phyloP scores from a whole-genome alignment of 805 yeast genomes.

The Candida boleticola region DNA sequence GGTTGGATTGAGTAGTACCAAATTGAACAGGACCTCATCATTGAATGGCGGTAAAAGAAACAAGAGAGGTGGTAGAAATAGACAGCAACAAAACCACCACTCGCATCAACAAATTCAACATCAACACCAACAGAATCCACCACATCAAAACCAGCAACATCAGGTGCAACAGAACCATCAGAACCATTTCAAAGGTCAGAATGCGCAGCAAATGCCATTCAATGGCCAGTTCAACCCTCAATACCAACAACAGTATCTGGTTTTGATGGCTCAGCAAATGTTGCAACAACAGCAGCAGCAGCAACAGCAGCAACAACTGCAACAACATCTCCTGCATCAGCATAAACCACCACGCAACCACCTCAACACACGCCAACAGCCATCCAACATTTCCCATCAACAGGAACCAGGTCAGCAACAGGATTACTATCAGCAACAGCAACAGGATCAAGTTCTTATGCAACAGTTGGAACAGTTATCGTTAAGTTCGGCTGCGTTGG shows the following conservation, averaged over 20 bases:
- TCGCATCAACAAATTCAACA: constrained; percentile 4
- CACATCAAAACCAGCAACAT: constrained; percentile 6
- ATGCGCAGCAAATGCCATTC: background rate
- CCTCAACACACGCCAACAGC: background rate
- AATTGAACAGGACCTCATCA: constrained; percentile 27
- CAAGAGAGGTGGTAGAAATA: constrained; percentile 15
- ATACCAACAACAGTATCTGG: constrained; percentile 10
- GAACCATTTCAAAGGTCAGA: background rate
- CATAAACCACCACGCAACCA: background rate
- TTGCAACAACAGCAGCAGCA: constrained; percentile 11
- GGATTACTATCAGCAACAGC: constrained; percentile 8
- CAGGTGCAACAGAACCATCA: constrained; percentile 4
- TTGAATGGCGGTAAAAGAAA: constrained; percentile 20
- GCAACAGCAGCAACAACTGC: constrained; percentile 12
- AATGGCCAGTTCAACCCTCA: background rate
- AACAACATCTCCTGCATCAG: too few relatives aligned
- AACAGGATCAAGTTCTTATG: constrained; percentile 37
- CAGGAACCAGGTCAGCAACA: constrained; percentile 4
- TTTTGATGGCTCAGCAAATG: constrained; percentile 6
- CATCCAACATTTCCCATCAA: constrained; percentile 4
- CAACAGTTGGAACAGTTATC: constrained; percentile 47
- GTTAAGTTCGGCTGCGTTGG: constrained; percentile 46
- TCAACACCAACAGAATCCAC: background rate
- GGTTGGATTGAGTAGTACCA: constrained; percentile 61
- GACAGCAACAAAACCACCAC: background rate